A percentile compares a stretch with the other conserved stretches of the same genome.
Conservation (phyloP, 257 asterid species). For the Solanum infundibuliforme region DNA sequence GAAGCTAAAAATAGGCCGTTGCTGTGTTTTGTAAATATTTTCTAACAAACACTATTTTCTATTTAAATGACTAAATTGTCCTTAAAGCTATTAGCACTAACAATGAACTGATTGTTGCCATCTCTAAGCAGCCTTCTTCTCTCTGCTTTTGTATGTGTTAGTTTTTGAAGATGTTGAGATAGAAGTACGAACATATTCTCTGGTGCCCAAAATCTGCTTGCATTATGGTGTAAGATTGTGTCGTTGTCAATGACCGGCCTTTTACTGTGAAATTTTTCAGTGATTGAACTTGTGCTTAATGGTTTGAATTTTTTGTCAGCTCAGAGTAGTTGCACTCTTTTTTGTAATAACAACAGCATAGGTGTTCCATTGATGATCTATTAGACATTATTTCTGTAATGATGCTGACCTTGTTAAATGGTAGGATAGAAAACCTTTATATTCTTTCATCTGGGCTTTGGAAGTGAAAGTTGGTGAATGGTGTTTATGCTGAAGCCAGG, state of each 20-base stretch:
- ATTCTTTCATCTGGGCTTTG: not conserved
- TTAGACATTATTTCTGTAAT: not conserved
- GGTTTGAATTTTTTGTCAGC: not conserved
- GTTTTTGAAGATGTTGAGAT: too few relatives aligned
- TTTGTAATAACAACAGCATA: not conserved
- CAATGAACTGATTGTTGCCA: too few relatives aligned
- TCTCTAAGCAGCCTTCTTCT: too few relatives aligned
- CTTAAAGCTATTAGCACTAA: too few relatives aligned
- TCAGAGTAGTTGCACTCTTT: not conserved
- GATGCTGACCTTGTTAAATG: not conserved
- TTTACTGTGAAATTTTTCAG: not conserved
- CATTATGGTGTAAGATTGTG: not conserved
- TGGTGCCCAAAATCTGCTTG: not conserved
- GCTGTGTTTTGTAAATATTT: too few relatives aligned
- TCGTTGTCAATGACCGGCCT: not conserved
- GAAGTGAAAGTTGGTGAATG: not conserved
- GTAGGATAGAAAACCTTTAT: not conserved
- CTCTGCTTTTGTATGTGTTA: too few relatives aligned
- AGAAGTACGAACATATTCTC: not conserved
- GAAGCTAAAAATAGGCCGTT: too few relatives aligned
- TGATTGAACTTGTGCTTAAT: not conserved
- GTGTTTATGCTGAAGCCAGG: not conserved
- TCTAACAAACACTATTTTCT: too few relatives aligned
- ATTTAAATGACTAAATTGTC: too few relatives aligned
- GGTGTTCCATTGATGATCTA: not conserved